Evolutionary conservation across 2,329 filamentous ascomycete genomes (phyloP).

Genomic region (Scortechinia acanthostroma): DNA sequence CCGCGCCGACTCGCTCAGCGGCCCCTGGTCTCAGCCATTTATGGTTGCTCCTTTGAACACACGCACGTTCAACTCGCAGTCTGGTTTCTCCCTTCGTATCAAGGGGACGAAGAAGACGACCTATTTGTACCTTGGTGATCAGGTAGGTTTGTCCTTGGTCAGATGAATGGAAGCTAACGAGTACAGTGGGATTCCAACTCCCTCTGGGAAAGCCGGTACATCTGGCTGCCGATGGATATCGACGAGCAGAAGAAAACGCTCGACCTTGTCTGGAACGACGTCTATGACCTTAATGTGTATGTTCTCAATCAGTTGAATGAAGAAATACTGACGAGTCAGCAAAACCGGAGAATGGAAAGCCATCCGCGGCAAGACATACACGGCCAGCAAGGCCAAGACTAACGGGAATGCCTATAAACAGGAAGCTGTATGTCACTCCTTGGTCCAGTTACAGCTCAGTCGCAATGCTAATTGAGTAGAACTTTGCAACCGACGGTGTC

Average conservation of each 20-base stretch:
- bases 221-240: constrained; percentile 45
- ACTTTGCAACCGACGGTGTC: too few relatives aligned
- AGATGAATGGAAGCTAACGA: not conserved
- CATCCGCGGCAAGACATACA: constrained; percentile 38
- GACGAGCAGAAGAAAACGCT: constrained; percentile 41
- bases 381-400: too few relatives aligned
- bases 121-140: constrained; percentile 42
- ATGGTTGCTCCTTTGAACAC: too few relatives aligned
- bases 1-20: too few relatives aligned
- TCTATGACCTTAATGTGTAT: constrained; percentile 43
- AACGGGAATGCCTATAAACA: too few relatives aligned
- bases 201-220: constrained; percentile 46
- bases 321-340: constrained; percentile 5
- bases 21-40: too few relatives aligned
- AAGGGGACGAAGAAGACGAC: too few relatives aligned
- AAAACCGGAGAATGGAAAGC: constrained; percentile 36
- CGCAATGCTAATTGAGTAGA: too few relatives aligned
- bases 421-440: too few relatives aligned
- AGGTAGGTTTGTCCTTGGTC: constrained; percentile 7
- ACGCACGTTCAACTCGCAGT: too few relatives aligned
- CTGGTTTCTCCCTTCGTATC: too few relatives aligned
- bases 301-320: not conserved
- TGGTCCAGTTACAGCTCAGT: too few relatives aligned
- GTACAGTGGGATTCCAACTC: constrained; percentile 40
- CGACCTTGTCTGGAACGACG: constrained; percentile 40